These are phyloP conservation scores for Didymella glomerata DNA, from an alignment of 2,329 filamentous ascomycete species.

Conservation along the genomic window DNA sequence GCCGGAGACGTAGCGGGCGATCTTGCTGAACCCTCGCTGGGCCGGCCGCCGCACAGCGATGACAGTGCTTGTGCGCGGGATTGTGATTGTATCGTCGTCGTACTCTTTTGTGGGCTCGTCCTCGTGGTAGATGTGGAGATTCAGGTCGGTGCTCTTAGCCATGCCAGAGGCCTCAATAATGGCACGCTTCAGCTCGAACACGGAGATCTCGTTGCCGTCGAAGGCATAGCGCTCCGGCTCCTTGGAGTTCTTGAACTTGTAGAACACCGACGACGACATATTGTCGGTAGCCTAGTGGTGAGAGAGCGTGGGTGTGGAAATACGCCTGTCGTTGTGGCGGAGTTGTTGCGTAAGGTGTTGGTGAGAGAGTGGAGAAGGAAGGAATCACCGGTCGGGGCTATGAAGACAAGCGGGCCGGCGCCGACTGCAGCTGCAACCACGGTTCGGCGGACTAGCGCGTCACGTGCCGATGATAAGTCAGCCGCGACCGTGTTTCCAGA, in stretches of 20 bases:
- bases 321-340: conserved; percentile 4
- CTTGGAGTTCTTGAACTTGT: conserved; percentile 99
- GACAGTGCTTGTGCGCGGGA: conserved; percentile 92
- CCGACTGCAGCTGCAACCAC: conserved; percentile 2
- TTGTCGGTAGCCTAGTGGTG: neutral
- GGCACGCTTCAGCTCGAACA: conserved; percentile 98
- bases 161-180: conserved; percentile 95
- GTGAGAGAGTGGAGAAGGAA: conserved; percentile 22
- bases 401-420: conserved; percentile 15
- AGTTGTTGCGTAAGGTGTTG: conserved; percentile 12
- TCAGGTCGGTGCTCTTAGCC: conserved; percentile 95
- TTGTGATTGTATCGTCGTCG: conserved; percentile 97
- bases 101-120: conserved; percentile 89
- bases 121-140: conserved; percentile 92
- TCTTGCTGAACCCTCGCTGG: conserved; percentile 84
- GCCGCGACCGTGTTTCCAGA: conserved; percentile 1
- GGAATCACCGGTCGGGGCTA: conserved; percentile 18
- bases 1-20: conserved; percentile 93
- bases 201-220: conserved; percentile 95
- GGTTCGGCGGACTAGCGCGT: neutral
- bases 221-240: conserved; percentile 94
- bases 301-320: conserved; percentile 17
- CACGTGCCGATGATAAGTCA: conserved; percentile 6
- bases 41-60: conserved; percentile 88
- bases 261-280: conserved; percentile 98